phyloP scores from a whole-genome alignment of 2,329 filamentous ascomycete species.

The Neurospora sp. region DNA sequence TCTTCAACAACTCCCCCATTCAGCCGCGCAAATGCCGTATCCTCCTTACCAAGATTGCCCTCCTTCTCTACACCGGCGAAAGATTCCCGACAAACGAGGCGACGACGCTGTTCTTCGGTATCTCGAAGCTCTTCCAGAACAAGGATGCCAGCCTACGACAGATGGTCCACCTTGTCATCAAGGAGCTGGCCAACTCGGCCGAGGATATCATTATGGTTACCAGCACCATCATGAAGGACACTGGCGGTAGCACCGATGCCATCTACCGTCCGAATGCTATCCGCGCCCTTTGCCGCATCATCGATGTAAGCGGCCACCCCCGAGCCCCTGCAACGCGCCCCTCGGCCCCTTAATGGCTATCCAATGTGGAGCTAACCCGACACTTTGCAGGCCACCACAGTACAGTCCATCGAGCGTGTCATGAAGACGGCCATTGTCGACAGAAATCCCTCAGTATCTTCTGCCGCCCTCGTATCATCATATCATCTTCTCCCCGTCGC shows the following conservation, averaged over 20 bases:
- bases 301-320: constrained; percentile 57
- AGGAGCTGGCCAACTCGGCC: constrained; percentile 89
- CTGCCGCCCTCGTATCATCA: constrained; percentile 88
- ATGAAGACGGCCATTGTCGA: constrained; percentile 99
- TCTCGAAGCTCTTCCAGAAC: constrained; percentile 98
- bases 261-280: constrained; percentile 95
- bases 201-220: constrained; percentile 99
- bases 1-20: constrained; percentile 97
- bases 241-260: constrained; percentile 85
- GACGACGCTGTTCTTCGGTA: constrained; percentile 96
- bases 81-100: constrained; percentile 96
- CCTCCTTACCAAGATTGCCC: constrained; percentile 91
- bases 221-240: constrained; percentile 99
- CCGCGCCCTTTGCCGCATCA: constrained; percentile 88
- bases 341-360: not conserved
- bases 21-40: constrained; percentile 96
- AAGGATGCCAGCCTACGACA: constrained; percentile 96
- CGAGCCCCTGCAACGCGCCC: not conserved
- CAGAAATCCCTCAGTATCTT: constrained; percentile 95
- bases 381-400: constrained; percentile 65
- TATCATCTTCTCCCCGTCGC: constrained; percentile 97
- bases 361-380: constrained; percentile 12
- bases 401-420: constrained; percentile 93
- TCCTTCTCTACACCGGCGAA: constrained; percentile 93
- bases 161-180: constrained; percentile 97